These are phyloP conservation scores for Botrytis sinoallii DNA, from an alignment of 2,329 filamentous ascomycete species.

Conservation along the genomic window DNA sequence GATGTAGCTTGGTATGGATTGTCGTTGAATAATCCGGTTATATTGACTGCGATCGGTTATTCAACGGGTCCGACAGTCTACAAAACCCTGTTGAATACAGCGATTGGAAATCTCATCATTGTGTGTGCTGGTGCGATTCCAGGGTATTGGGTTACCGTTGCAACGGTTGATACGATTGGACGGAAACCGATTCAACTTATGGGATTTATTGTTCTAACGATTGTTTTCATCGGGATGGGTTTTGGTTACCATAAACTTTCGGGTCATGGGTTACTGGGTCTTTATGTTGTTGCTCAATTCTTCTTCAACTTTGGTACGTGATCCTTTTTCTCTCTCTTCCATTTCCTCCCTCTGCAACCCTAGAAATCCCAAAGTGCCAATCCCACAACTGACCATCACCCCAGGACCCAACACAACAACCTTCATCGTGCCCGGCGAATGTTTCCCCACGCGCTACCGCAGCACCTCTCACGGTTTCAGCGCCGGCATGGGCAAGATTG, in stretches of 20 bases:
- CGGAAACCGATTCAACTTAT: slow-evolving; percentile 72
- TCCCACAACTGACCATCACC: neutral
- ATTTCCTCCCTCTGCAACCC: neutral
- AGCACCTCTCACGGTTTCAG: slow-evolving; percentile 39
- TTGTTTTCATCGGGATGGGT: slow-evolving; percentile 61
- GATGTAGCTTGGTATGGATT: slow-evolving; percentile 57
- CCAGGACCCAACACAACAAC: slow-evolving; percentile 35
- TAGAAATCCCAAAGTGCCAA: neutral
- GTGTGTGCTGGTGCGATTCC: slow-evolving; percentile 75
- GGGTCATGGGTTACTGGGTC: slow-evolving; percentile 51
- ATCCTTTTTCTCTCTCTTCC: too few species aligned
- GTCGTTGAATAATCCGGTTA: slow-evolving; percentile 70
- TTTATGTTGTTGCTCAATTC: slow-evolving; percentile 65
- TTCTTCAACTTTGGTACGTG: slow-evolving; percentile 57
- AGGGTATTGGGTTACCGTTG: slow-evolving; percentile 76
- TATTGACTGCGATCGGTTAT: slow-evolving; percentile 72
- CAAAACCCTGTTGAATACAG: slow-evolving; percentile 66
- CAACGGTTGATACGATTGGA: slow-evolving; percentile 73
- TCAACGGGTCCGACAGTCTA: slow-evolving; percentile 62
- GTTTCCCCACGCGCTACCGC: slow-evolving; percentile 39
- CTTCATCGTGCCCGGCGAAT: slow-evolving; percentile 41
- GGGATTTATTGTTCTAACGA: slow-evolving; percentile 59
- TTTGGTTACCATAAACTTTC: slow-evolving; percentile 54
- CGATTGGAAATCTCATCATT: slow-evolving; percentile 74
- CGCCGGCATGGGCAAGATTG: slow-evolving; percentile 39